Evolutionary conservation across 2,329 filamentous ascomycete genomes (phyloP).

Genomic region (Aureobasidium namibiae): DNA sequence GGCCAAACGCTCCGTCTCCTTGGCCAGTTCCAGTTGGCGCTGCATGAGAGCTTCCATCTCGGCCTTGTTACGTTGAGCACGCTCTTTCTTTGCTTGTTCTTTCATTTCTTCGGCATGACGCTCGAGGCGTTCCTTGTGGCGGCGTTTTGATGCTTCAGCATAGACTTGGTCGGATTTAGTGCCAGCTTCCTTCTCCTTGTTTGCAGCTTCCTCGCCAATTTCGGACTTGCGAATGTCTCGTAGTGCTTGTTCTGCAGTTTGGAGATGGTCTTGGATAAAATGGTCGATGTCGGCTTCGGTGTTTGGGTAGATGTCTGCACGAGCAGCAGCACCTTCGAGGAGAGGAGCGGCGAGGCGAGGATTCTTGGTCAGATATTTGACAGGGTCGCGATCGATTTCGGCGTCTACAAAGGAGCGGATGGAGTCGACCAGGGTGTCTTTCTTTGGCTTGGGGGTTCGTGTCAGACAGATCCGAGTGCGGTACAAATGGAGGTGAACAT

Average conservation of each 20-base stretch:
- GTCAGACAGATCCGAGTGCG: background rate
- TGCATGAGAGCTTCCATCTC: constrained; percentile 43
- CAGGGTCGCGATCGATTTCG: constrained; percentile 66
- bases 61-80: constrained; percentile 52
- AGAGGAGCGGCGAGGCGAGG: constrained; percentile 65
- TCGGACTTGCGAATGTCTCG: constrained; percentile 59
- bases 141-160: constrained; percentile 55
- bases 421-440: constrained; percentile 42
- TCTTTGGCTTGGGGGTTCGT: constrained; percentile 51
- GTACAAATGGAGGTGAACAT: constrained; percentile 22
- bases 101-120: constrained; percentile 52
- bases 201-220: constrained; percentile 61
- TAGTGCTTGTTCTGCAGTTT: constrained; percentile 60
- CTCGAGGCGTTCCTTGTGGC: constrained; percentile 53
- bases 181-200: constrained; percentile 56
- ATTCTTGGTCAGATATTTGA: constrained; percentile 61
- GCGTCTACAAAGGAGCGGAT: constrained; percentile 51
- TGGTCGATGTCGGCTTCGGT: constrained; percentile 59
- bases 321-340: constrained; percentile 69
- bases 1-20: constrained; percentile 35
- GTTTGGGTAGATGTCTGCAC: constrained; percentile 65
- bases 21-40: constrained; percentile 36
- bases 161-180: constrained; percentile 69
- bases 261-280: constrained; percentile 56
- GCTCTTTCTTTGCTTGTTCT: constrained; percentile 50